phyloP scores from a whole-genome alignment of 2,329 filamentous ascomycete genomes.

The Lizonia empirigonia region DNA sequence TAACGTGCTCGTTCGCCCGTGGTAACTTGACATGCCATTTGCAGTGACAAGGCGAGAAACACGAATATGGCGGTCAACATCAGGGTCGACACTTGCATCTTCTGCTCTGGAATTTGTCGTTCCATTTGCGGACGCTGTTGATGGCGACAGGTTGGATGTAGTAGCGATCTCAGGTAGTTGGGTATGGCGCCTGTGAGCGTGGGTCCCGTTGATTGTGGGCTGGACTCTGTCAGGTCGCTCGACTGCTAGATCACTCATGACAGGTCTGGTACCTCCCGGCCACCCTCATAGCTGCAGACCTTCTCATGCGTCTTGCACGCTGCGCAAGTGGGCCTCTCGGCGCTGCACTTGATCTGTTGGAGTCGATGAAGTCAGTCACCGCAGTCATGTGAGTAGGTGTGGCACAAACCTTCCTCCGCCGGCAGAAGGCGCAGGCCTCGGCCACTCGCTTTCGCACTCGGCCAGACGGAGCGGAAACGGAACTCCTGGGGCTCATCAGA shows the following conservation, averaged over 20 bases:
- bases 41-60: constrained; percentile 49
- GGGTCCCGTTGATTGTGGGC: no score
- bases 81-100: no score
- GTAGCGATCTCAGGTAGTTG: no score
- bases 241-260: constrained; percentile 31
- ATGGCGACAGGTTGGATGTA: constrained; percentile 32
- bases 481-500: constrained; percentile 2
- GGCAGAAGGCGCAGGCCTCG: constrained; percentile 48
- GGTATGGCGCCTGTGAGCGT: no score
- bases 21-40: constrained; percentile 53
- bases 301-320: constrained; percentile 56
- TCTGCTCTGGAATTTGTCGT: no score
- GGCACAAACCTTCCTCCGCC: constrained; percentile 43
- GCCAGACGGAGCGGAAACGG: neutral
- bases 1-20: constrained; percentile 57
- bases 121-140: no score
- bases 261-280: constrained; percentile 8
- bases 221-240: no score
- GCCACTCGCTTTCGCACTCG: constrained; percentile 28
- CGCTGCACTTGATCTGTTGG: constrained; percentile 56
- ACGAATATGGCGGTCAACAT: no score
- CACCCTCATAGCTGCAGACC: constrained; percentile 51
- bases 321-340: constrained; percentile 52
- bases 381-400: neutral
- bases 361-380: constrained; percentile 21